Percentiles rank a stretch among this genome's conserved stretches.
Evolutionary conservation across 176 grass and related monocot species (phyloP).

Genomic region (Avena insularis): DNA sequence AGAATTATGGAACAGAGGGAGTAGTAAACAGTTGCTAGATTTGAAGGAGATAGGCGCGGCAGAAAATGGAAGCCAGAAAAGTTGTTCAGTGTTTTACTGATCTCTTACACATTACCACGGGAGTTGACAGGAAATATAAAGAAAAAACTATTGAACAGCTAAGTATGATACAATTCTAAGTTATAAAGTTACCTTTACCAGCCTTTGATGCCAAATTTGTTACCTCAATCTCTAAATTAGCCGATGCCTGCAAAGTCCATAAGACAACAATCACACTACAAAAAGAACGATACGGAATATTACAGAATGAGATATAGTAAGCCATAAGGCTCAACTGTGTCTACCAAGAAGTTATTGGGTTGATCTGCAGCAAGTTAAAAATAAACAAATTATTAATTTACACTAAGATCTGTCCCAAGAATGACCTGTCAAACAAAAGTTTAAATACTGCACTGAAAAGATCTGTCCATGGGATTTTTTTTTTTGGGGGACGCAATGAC

Average conservation of each 20-base stretch:
- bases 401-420: background rate
- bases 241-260: slow-evolving; percentile 69
- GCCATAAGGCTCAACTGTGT: background rate
- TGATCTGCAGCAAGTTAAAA: background rate
- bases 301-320: background rate
- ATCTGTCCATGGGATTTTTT: no score
- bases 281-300: background rate
- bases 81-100: slow-evolving; percentile 11
- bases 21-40: background rate
- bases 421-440: background rate
- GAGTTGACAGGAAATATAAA: slow-evolving; percentile 27
- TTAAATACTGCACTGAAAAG: slow-evolving; percentile 5
- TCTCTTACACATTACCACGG: background rate
- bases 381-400: background rate
- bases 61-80: background rate
- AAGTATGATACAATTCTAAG: slow-evolving; percentile 31
- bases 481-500: no score
- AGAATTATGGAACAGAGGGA: no score
- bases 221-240: slow-evolving; percentile 96
- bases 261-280: background rate
- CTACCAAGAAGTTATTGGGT: background rate
- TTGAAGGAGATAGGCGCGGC: background rate
- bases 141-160: slow-evolving; percentile 1
- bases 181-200: slow-evolving; percentile 80
- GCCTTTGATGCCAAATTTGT: slow-evolving; percentile 93